Evolutionary conservation across 805 yeast genomes (phyloP), one percentile per base, ranked within the genome.

Genomic region (Sugiyamaella chiloensis): DNA sequence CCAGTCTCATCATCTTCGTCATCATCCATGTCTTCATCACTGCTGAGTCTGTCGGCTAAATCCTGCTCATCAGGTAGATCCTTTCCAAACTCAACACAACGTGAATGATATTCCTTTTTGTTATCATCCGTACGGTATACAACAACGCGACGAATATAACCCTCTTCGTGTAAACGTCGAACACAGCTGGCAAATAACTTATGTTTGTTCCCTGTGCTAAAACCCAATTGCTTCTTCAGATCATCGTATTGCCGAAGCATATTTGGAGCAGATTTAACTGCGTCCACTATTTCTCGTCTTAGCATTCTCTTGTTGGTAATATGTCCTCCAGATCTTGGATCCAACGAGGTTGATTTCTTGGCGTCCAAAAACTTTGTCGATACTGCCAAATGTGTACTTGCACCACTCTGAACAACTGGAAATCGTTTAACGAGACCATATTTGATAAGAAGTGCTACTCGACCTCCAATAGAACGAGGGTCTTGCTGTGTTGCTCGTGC

Each of bases 171-270:
- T 11, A 69, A 53, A 3, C 46, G 42, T 2, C 59, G 36, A 9
- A 69, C 50, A 19, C 60, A 46, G 2, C 55, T 24, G 2, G 55
- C 42, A 39, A 64, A 61, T 5, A 57, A 55, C 3, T 53, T 45
- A 2, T 55, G 53, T 2, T 59, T 36, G 2, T 32, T 27, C 1
- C 47, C 42, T n/a, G 72, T 52, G 60, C 66, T 53, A 64, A 66
- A 40, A 59, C 70, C 63, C 60, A 68, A 51, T 66, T 62, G 70
- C 65, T 41, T 66, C 64, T 50, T 69, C 65, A 58, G 63, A 65
- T 56, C 76, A 52, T 50, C 62, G 57, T 50, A 58, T 47, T 55
- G 58, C 20, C 65, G 62, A 47, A 70, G 48, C 5, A 63, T 58
- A 42, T 69, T 65, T 16, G 60, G 60, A 1, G 70, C 69, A 0